Evolutionary conservation across 129 eudicot species (phyloP).

Genomic region (Apium graveolens): DNA sequence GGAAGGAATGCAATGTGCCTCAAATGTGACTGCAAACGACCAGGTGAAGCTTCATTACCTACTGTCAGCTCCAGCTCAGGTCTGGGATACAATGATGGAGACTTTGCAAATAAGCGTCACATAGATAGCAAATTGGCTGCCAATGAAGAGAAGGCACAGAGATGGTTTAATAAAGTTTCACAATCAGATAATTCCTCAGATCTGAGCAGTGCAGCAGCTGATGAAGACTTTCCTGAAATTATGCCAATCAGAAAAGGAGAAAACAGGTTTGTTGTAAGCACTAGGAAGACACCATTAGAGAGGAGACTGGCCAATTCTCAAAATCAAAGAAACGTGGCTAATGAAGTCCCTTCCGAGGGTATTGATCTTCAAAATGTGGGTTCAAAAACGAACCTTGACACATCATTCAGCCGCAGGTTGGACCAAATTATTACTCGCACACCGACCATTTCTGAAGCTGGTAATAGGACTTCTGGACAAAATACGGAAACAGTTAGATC

Average conservation of each 20-base stretch:
- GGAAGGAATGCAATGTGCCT: constrained; percentile 63
- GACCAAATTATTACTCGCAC: constrained; percentile 19
- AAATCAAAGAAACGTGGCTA: constrained; percentile 1
- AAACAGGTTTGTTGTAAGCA: constrained; percentile 28
- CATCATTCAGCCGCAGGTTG: constrained; percentile 19
- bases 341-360: constrained; percentile 5
- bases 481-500: neutral
- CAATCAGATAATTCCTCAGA: constrained; percentile 17
- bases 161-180: constrained; percentile 28
- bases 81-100: constrained; percentile 13
- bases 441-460: constrained; percentile 4
- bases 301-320: constrained; percentile 25
- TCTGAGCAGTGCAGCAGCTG: constrained; percentile 16
- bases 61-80: constrained; percentile 13
- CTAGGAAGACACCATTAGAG: constrained; percentile 31
- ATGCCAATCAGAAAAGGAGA: constrained; percentile 28
- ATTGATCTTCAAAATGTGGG: constrained; percentile 5
- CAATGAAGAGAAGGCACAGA: constrained; percentile 30
- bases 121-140: constrained; percentile 16
- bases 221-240: constrained; percentile 30
- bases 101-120: constrained; percentile 11
- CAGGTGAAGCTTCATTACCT: constrained; percentile 30
- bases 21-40: constrained; percentile 67
- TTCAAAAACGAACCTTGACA: constrained; percentile 9
- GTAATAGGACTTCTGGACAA: constrained; percentile 7